Conservation (phyloP, 257 asterid species). For the Schizonepeta tenuifolia region DNA sequence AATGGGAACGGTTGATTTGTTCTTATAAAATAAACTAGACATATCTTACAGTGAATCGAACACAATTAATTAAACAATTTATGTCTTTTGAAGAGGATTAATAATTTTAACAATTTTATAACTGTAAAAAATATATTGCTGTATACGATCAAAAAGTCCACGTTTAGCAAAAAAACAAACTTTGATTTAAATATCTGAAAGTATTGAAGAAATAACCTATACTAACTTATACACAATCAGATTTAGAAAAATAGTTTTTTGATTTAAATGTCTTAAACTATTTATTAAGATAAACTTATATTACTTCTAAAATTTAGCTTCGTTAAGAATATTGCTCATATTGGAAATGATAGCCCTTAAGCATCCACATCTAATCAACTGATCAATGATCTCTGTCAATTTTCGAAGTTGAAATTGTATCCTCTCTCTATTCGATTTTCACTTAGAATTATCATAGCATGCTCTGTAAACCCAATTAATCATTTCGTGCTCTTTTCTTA, state of each 20-base stretch:
- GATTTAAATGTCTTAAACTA: not conserved
- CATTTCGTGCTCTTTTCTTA: not conserved
- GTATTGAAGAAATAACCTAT: not conserved
- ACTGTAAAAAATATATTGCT: not conserved
- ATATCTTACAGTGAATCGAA: not conserved
- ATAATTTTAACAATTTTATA: not conserved
- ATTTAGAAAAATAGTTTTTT: not conserved
- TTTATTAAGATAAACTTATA: not conserved
- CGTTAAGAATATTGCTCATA: not conserved
- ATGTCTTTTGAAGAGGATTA: too few species aligned
- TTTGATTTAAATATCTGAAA: not conserved
- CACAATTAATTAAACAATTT: not conserved
- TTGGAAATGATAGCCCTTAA: not conserved
- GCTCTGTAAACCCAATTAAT: not conserved
- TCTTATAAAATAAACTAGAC: not conserved
- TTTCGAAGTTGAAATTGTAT: not conserved
- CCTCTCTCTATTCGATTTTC: not conserved
- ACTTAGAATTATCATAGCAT: not conserved
- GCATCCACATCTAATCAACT: not conserved
- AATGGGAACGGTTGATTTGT: not conserved
- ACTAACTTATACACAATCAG: not conserved
- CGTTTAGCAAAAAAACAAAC: too few species aligned
- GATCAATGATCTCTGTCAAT: not conserved
- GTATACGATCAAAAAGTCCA: not conserved
- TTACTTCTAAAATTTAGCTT: not conserved